A percentile compares a stretch with the other conserved stretches of the same genome.
Evolutionary conservation across 2,329 filamentous ascomycete species (phyloP).

Genomic region (Macroventuria anomochaeta): DNA sequence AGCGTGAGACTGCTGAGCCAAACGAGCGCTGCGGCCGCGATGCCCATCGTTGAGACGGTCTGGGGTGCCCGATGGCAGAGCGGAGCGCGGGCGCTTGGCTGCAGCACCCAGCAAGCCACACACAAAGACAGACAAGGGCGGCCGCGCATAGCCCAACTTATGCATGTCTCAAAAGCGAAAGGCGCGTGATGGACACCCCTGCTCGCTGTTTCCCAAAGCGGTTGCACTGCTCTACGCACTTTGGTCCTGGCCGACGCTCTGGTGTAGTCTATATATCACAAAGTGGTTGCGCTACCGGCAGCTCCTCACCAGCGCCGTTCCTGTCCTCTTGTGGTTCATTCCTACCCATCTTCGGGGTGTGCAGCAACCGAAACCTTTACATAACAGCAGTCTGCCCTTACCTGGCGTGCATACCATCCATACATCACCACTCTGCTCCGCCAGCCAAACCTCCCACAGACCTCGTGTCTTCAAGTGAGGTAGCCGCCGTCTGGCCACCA

Average conservation of each 20-base stretch:
- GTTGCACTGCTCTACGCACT: constrained; percentile 16
- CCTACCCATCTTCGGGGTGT: constrained; percentile 4
- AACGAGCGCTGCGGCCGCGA: constrained; percentile 15
- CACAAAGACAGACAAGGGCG: constrained; percentile 8
- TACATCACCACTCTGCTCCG: constrained; percentile 14
- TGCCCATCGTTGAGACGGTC: constrained; percentile 6
- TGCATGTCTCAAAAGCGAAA: constrained; percentile 20
- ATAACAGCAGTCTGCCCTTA: constrained; percentile 8
- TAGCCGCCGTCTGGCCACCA: constrained; percentile 5
- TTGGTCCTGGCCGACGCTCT: constrained; percentile 8
- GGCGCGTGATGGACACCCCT: constrained; percentile 22
- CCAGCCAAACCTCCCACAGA: constrained; percentile 1
- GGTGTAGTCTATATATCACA: constrained; percentile 20
- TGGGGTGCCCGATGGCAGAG: constrained; percentile 17
- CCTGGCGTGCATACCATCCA: constrained; percentile 6
- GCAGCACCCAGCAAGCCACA: constrained; percentile 11
- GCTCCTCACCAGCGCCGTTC: constrained; percentile 2
- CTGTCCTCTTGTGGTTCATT: constrained; percentile 14
- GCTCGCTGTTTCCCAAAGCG: constrained; percentile 13
- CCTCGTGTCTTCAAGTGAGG: constrained; percentile 12
- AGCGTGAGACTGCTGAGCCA: constrained; percentile 22
- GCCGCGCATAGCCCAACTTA: constrained; percentile 14
- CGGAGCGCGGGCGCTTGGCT: constrained; percentile 11
- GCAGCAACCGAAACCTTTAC: constrained; percentile 13
- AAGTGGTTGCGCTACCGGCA: constrained; percentile 15